A percentile compares a stretch with the other conserved stretches of the same genome.
Evolutionary conservation across 1,139 yeast genomes (phyloP).

Genomic region (Hansenula anomala): DNA sequence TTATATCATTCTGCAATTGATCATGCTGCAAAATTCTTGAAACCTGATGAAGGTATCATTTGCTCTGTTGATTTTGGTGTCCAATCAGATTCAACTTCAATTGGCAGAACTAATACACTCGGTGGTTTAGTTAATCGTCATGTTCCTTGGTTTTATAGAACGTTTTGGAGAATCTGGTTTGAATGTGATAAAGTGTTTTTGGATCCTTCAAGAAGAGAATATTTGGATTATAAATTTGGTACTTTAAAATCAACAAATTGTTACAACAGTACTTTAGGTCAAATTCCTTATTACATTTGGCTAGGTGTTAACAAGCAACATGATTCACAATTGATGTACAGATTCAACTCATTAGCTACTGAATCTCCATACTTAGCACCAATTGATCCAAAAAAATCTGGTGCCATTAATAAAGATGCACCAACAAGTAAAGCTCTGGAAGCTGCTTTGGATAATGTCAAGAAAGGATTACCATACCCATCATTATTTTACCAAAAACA

Average conservation of each 20-base stretch:
- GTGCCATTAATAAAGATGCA: constrained; percentile 22
- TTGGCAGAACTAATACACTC: constrained; percentile 69
- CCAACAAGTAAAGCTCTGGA: constrained; percentile 65
- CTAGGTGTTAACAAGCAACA: constrained; percentile 70
- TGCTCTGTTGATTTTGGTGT: constrained; percentile 81
- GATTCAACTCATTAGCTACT: constrained; percentile 69
- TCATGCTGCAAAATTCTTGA: constrained; percentile 50
- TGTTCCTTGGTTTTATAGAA: constrained; percentile 71
- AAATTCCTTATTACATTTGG: constrained; percentile 81
- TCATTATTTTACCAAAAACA: constrained; percentile 73
- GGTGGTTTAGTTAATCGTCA: constrained; percentile 72
- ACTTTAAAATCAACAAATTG: constrained; percentile 70
- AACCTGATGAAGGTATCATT: constrained; percentile 50
- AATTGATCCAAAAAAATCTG: constrained; percentile 21
- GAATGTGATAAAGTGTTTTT: constrained; percentile 78
- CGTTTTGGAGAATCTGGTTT: constrained; percentile 86
- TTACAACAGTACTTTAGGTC: constrained; percentile 60
- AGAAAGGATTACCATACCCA: constrained; percentile 70
- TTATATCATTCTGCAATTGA: constrained; percentile 78
- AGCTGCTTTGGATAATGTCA: constrained; percentile 61
- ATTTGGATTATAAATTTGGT: constrained; percentile 76
- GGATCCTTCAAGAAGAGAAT: constrained; percentile 78
- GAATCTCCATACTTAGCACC: constrained; percentile 82
- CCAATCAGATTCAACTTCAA: constrained; percentile 57
- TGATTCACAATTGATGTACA: constrained; percentile 53